Percentiles rank a stretch among this genome's conserved stretches.
These are phyloP conservation scores for Suhomyces bokatorum DNA, from an alignment of 1,139 yeast species.

Conservation along the genomic window DNA sequence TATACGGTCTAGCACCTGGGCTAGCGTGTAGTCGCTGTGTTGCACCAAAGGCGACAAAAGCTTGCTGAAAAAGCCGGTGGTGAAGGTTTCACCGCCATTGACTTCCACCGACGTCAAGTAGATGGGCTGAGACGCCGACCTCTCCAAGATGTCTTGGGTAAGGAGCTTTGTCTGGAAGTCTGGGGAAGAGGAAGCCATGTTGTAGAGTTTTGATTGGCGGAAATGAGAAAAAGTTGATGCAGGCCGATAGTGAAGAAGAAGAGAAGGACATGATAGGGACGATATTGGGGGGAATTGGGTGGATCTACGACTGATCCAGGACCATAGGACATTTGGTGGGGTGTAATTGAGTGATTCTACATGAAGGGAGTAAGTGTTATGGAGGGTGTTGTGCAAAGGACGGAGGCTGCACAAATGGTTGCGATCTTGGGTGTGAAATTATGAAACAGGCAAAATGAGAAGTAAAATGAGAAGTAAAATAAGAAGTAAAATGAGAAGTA, in stretches of 20 bases:
- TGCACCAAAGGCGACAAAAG: constrained; percentile 46
- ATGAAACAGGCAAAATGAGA: no score
- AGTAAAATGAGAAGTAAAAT: no score
- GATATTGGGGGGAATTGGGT: not conserved
- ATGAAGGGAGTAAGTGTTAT: no score
- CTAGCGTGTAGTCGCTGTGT: constrained; percentile 47
- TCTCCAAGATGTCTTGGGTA: constrained; percentile 34
- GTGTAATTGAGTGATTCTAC: not conserved
- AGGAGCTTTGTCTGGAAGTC: constrained; percentile 30
- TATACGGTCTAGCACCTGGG: constrained; percentile 36
- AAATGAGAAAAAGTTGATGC: no score
- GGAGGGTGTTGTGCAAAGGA: no score
- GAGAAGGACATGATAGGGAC: not conserved
- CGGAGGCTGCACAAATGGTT: no score
- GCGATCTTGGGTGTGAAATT: no score
- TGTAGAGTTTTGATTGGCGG: constrained; percentile 6
- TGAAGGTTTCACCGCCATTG: constrained; percentile 50
- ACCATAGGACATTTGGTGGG: not conserved
- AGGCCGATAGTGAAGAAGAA: not conserved
- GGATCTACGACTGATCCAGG: not conserved
- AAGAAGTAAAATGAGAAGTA: no score
- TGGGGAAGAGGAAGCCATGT: constrained; percentile 5
- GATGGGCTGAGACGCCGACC: constrained; percentile 43
- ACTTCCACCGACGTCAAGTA: constrained; percentile 48
- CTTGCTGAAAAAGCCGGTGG: constrained; percentile 47